Percentiles rank a stretch among this genome's conserved stretches.
phyloP scores from a whole-genome alignment of 164 flowering plant species.

The Magnolia sinica region DNA sequence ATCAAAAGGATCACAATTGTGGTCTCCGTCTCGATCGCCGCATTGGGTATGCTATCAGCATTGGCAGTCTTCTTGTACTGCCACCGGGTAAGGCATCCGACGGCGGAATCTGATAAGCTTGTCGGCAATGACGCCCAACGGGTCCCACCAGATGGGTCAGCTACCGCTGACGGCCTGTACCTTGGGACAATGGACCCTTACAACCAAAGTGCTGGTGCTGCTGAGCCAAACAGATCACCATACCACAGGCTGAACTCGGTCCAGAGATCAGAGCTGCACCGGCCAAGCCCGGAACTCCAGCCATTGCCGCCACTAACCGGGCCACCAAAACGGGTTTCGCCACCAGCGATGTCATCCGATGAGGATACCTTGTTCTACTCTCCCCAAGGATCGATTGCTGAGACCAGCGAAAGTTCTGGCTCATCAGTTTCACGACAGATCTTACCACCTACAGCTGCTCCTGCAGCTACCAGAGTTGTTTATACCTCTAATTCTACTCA shows the following conservation, averaged over 20 bases:
- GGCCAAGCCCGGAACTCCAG: conserved; percentile 94
- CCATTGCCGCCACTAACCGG: conserved; percentile 73
- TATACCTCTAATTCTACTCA: conserved; percentile 27
- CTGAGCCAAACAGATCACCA: conserved; percentile 49
- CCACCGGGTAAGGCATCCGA: conserved; percentile 39
- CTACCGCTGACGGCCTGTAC: conserved; percentile 58
- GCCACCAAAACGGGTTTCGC: conserved; percentile 32
- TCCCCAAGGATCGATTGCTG: conserved; percentile 51
- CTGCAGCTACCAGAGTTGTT: not conserved
- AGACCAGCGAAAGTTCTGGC: conserved; percentile 37
- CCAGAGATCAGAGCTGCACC: conserved; percentile 54
- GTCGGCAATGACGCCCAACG: conserved; percentile 36
- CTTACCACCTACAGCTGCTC: conserved; percentile 3
- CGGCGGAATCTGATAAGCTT: conserved; percentile 63
- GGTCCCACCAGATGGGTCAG: conserved; percentile 29
- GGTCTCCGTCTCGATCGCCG: conserved; percentile 67
- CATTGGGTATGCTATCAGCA: conserved; percentile 72
- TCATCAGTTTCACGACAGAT: conserved; percentile 35
- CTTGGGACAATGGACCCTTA: conserved; percentile 80
- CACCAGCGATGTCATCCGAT: conserved; percentile 50
- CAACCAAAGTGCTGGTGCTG: conserved; percentile 14
- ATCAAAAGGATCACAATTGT: conserved; percentile 65
- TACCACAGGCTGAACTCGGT: conserved; percentile 55
- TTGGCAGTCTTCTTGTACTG: conserved; percentile 66
- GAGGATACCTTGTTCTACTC: conserved; percentile 67